Evolutionary conservation across 805 yeast species (phyloP).

Genomic region (Barnettozyma populi): DNA sequence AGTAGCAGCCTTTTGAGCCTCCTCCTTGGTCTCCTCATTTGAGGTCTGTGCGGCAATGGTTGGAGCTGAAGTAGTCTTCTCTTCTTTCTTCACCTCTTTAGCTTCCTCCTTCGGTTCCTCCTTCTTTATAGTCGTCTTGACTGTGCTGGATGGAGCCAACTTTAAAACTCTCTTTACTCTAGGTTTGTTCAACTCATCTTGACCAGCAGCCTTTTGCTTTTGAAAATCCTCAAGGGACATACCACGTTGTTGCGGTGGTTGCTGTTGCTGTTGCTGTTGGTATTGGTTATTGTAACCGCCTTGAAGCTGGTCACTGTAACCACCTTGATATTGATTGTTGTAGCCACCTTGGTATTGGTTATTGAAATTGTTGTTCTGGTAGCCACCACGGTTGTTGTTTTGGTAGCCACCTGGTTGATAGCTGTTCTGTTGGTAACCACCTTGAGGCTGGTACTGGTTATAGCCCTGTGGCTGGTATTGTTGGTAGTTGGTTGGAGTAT

Average conservation of each 20-base stretch:
- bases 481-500: slow-evolving; percentile 21
- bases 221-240: slow-evolving; percentile 83
- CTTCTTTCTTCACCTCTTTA: slow-evolving; percentile 20
- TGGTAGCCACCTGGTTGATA: slow-evolving; percentile 3
- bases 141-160: slow-evolving; percentile 58
- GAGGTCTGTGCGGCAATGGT: neutral
- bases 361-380: slow-evolving; percentile 14
- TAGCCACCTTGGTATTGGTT: slow-evolving; percentile 12
- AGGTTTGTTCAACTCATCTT: slow-evolving; percentile 34
- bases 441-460: slow-evolving; percentile 1
- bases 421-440: slow-evolving; percentile 11
- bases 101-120: slow-evolving; percentile 18
- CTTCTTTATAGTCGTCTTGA: slow-evolving; percentile 46
- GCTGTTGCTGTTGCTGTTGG: slow-evolving; percentile 20
- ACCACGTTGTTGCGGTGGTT: slow-evolving; percentile 36
- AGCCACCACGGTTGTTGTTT: slow-evolving; percentile 18
- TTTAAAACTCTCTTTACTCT: slow-evolving; percentile 66
- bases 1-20: slow-evolving; percentile 17
- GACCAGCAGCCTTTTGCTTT: slow-evolving; percentile 41
- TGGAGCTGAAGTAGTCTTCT: slow-evolving; percentile 8
- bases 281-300: slow-evolving; percentile 20
- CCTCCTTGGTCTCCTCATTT: slow-evolving; percentile 20
- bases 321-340: slow-evolving; percentile 9
- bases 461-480: neutral
- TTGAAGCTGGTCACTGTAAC: slow-evolving; percentile 17